Evolutionary conservation across 1,139 yeast species (phyloP).

Genomic region (Zygosaccharomyces sapae): DNA sequence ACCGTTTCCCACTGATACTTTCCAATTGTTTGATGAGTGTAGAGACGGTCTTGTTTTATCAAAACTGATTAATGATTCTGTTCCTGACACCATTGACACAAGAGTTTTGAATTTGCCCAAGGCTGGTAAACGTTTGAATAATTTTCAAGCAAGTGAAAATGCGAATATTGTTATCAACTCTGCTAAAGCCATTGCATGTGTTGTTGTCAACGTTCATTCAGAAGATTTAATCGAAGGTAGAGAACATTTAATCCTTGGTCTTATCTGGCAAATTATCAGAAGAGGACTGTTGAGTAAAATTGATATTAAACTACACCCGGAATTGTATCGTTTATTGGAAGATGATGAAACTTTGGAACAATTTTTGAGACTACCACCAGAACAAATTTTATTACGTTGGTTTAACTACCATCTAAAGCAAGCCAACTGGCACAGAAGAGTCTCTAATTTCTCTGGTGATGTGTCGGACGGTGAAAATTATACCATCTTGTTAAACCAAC

Average conservation of each 20-base stretch:
- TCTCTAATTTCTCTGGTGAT: conserved; percentile 78
- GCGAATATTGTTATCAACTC: conserved; percentile 97
- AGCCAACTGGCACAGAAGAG: conserved; percentile 87
- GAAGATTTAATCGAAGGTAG: conserved; percentile 97
- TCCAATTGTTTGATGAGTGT: conserved; percentile 95
- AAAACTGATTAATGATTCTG: conserved; percentile 92
- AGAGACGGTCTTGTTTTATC: conserved; percentile 92
- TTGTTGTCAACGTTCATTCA: conserved; percentile 94
- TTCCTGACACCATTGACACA: conserved; percentile 96
- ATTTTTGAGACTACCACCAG: conserved; percentile 93
- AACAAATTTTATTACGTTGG: conserved; percentile 95
- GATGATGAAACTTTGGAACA: conserved; percentile 98
- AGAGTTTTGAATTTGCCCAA: conserved; percentile 90
- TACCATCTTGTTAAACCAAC: conserved; percentile 80
- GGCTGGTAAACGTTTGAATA: conserved; percentile 77
- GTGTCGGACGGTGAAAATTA: conserved; percentile 94
- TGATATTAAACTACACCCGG: conserved; percentile 95
- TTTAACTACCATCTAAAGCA: conserved; percentile 92
- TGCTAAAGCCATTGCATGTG: conserved; percentile 97
- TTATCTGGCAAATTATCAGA: conserved; percentile 97
- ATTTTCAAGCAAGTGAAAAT: conserved; percentile 93
- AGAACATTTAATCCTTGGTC: conserved; percentile 90
- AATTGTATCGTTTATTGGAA: conserved; percentile 85
- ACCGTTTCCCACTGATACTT: conserved; percentile 91
- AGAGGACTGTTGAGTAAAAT: conserved; percentile 91